A percentile compares a stretch with the other conserved stretches of the same genome.
Evolutionary conservation across 306 rosid species (phyloP).

Genomic region (Cucurbita maxima): DNA sequence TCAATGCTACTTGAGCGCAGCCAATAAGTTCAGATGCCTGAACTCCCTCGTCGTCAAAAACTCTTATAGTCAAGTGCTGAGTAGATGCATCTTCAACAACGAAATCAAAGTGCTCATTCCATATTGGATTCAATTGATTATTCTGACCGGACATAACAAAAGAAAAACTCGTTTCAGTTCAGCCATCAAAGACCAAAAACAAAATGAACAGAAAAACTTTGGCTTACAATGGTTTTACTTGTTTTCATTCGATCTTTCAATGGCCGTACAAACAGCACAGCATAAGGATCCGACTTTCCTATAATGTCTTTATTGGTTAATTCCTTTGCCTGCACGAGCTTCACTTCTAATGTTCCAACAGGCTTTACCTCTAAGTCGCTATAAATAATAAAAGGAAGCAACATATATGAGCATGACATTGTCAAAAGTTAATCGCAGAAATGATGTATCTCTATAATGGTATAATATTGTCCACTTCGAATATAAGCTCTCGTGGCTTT

Average conservation of each 20-base stretch:
- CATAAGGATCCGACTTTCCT: conserved; percentile 92
- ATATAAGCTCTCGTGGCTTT: too few relatives aligned
- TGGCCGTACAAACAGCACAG: conserved; percentile 64
- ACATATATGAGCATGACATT: background rate
- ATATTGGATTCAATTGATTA: conserved; percentile 77
- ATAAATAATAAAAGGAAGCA: background rate
- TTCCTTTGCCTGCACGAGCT: conserved; percentile 79
- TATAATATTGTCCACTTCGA: too few relatives aligned
- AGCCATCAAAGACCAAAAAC: background rate
- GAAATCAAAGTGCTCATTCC: conserved; percentile 92
- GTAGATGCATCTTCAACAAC: conserved; percentile 56
- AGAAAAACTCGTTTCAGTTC: background rate
- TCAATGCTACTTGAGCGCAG: conserved; percentile 45
- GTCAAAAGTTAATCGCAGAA: background rate
- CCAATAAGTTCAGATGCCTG: conserved; percentile 74
- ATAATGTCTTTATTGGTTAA: conserved; percentile 58
- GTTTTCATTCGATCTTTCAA: conserved; percentile 53
- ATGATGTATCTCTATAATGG: too few relatives aligned
- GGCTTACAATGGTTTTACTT: conserved; percentile 67
- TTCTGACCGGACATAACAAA: conserved; percentile 31
- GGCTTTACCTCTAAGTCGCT: conserved; percentile 80
- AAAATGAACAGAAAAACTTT: background rate
- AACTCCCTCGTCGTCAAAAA: conserved; percentile 79
- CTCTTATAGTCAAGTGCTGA: conserved; percentile 70
- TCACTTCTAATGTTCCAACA: conserved; percentile 66